phyloP scores from a whole-genome alignment of 108 stramenopile species.

The Cyclostephanos tholiformis region DNA sequence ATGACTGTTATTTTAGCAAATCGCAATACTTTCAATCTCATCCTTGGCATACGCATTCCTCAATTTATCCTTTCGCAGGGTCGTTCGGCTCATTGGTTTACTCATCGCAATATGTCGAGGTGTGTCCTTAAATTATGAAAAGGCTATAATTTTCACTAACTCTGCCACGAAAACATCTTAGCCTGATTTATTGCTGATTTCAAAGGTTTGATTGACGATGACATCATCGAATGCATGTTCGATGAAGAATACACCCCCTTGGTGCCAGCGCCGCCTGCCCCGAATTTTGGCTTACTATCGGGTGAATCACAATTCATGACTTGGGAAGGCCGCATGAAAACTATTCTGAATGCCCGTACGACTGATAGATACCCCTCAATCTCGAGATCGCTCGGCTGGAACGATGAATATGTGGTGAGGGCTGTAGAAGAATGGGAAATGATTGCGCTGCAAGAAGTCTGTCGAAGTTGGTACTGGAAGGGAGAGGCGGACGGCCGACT shows the following conservation, averaged over 20 bases:
- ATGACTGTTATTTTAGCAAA: neutral
- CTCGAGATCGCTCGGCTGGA: conserved; percentile 56
- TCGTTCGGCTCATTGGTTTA: conserved; percentile 62
- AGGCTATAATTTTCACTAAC: too few species aligned
- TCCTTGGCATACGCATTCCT: neutral
- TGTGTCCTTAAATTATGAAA: too few species aligned
- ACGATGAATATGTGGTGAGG: conserved; percentile 45
- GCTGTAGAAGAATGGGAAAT: conserved; percentile 65
- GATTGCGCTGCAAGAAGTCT: conserved; percentile 50
- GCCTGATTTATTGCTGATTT: too few species aligned
- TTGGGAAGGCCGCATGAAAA: conserved; percentile 71
- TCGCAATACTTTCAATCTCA: neutral
- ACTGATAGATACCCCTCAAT: conserved; percentile 40
- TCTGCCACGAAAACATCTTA: too few species aligned
- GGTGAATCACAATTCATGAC: conserved; percentile 64
- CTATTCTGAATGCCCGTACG: conserved; percentile 62
- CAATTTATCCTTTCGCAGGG: neutral
- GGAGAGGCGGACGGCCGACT: conserved; percentile 64
- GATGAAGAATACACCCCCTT: conserved; percentile 78
- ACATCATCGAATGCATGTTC: conserved; percentile 80
- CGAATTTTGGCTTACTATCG: conserved; percentile 54
- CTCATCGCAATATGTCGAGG: conserved; percentile 70
- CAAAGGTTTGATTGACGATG: conserved; percentile 51
- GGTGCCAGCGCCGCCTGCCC: conserved; percentile 73
- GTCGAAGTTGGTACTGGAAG: conserved; percentile 52